Percentiles rank a stretch among this genome's conserved stretches.
These are phyloP conservation scores for Cynanchum wilfordii DNA, from an alignment of 257 asterid species.

Conservation along the genomic window DNA sequence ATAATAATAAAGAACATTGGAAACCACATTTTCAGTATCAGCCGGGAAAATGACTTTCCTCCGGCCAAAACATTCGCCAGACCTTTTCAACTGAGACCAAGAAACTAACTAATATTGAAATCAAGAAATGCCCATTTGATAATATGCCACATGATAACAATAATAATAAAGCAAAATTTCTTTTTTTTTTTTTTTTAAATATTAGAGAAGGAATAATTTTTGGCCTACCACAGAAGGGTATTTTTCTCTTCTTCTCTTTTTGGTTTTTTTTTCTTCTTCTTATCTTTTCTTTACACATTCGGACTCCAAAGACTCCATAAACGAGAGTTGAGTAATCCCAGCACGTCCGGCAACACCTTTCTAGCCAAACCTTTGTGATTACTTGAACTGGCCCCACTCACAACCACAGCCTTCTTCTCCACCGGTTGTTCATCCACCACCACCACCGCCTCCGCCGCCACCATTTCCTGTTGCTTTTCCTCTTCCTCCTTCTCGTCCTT, in stretches of 20 bases:
- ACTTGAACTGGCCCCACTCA: constrained; percentile 14
- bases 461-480: not conserved
- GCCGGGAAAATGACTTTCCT: constrained; percentile 15
- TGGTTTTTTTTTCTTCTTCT: not conserved
- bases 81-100: constrained; percentile 7
- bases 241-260: not conserved
- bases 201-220: constrained; percentile 24
- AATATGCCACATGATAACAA: constrained; percentile 1
- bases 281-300: constrained; percentile 34
- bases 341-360: constrained; percentile 82
- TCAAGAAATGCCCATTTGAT: constrained; percentile 17
- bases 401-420: constrained; percentile 24
- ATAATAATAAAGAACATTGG: too few species aligned
- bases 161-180: constrained; percentile 15
- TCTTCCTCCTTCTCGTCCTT: not conserved
- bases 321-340: constrained; percentile 76
- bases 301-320: constrained; percentile 93
- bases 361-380: constrained; percentile 66
- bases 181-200: constrained; percentile 11
- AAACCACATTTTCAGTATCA: not conserved
- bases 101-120: not conserved
- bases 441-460: not conserved
- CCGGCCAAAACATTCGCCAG: constrained; percentile 1
- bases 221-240: constrained; percentile 20
- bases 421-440: constrained; percentile 23